Evolutionary conservation across 2,329 filamentous ascomycete genomes (phyloP), one percentile per base, ranked within the genome.

Genomic region (Tolypocladium tropicale): DNA sequence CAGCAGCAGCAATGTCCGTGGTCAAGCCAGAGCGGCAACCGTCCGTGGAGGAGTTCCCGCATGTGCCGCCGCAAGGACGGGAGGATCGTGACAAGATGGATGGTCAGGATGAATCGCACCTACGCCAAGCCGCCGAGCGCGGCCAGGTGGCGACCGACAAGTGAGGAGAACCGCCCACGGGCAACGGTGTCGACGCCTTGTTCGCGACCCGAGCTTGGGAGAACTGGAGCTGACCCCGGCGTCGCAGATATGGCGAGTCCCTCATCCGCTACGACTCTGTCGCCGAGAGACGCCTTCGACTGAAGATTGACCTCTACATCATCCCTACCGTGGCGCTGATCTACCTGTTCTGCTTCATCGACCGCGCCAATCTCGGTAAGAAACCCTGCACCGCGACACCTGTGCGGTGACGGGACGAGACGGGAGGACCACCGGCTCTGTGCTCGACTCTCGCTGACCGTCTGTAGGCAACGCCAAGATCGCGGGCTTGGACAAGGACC

Each of bases 331-430:
- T 88, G 0, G 72, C 84, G 0, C 56, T 88, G 0, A 71, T 89
- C 4, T 89, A 89, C 62, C 76, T 89, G 0, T 88, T 89, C 63
- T 88, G 85, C 70, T 89, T 88, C 69, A 88, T 89, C 60, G 86
- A 89, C 62, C 78, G 86, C n/a, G 83, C 85, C 28, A 89, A 89
- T 59, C 85, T 90, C 39, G 86, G 85, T 84, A 64, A 64, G 72
- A 16, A 11, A 10, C 14, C 30, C 37, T 16, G 5, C 39, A 30
- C 6, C 7, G 14, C 32, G 14, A 6, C 28, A n/a, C n/a, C n/a
- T n/a, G n/a, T n/a, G n/a, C n/a, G n/a, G n/a, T n/a, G n/a, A n/a
- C n/a, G n/a, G n/a, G n/a, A n/a, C n/a, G n/a, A n/a, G n/a, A n/a
- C n/a, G n/a, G n/a, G n/a, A n/a, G n/a, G n/a, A n/a, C n/a, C n/a